Base-by-base conservation (phyloP, 345 rosid genomes). In the Eucalyptus lansdowneana region DNA sequence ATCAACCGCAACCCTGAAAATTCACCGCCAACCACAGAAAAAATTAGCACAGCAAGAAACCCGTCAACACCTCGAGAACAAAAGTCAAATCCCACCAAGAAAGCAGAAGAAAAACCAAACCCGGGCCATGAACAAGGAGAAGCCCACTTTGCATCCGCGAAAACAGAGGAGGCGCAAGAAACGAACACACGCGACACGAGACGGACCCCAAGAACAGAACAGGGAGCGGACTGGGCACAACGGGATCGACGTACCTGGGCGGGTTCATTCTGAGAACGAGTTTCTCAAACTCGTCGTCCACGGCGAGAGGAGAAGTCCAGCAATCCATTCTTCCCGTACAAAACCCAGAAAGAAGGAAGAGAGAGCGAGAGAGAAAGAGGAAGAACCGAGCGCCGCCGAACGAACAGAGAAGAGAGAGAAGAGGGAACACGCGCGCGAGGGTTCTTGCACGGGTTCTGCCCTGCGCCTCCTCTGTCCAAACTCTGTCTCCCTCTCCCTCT, bases 181-280 rank as follows among this genome's bases (percentile, higher is more conserved):
- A 76, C 44, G 85, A 76, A 29, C 50, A 86, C 86, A 42, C 85
- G 83, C 40, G 90, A 88, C 89, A 56, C 27, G 8, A 45, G 27
- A 54, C 47, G 21, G 49, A 21, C 15, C 50, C 88, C 88, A 12
- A 60, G 62, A 56, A 56, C 29, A 53, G 72, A 17, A 42, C 19
- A 14, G 24, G 24, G 11, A 9, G 11, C 27, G 53, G 24, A 51
- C 3, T 11, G 24, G 49, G 37, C 40, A 6, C 31, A 3, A 6
- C 49, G 21, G 51, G 72, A 31, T 51, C 44, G 50, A 86, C 50
- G 50, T 83, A 96, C 98, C 97, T 94, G 29, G 98, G 98, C 42
- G 97, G 98, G 92, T 96, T 96, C 95, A 96, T 95, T 58, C 97
- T 94, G 89, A 93, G 93, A 14, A 94, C 94, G 53, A 96, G 97